These are phyloP conservation scores for Plantago major DNA, from an alignment of 257 asterid species.

Conservation along the genomic window DNA sequence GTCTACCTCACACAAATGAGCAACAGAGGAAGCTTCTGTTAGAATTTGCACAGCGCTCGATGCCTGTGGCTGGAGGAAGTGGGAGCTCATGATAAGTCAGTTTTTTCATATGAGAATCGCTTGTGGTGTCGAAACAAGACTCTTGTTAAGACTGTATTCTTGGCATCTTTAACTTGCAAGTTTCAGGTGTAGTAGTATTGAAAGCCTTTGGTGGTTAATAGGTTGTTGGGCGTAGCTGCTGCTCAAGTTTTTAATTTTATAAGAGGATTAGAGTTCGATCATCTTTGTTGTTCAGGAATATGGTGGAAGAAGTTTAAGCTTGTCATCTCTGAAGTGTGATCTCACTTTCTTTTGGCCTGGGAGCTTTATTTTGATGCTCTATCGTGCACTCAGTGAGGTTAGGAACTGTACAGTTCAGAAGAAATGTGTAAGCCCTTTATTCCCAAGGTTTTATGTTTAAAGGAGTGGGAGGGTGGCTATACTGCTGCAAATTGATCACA, in stretches of 20 bases:
- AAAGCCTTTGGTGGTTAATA: conserved; percentile 5
- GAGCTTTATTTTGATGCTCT: conserved; percentile 42
- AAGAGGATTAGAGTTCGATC: conserved; percentile 4
- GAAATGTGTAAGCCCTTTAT: conserved; percentile 14
- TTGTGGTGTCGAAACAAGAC: conserved; percentile 4
- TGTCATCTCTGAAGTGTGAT: conserved; percentile 16
- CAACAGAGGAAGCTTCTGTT: conserved; percentile 51
- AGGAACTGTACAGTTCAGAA: conserved; percentile 28
- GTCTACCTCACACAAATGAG: conserved; percentile 76
- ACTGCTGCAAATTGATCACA: conserved; percentile 10
- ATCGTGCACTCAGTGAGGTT: conserved; percentile 28
- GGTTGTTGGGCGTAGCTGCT: neutral
- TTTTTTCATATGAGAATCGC: conserved; percentile 7
- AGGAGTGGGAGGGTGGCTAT: conserved; percentile 23
- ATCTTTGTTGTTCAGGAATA: conserved; percentile 16
- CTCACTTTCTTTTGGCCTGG: conserved; percentile 10
- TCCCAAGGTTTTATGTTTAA: conserved; percentile 17
- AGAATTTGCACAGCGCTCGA: conserved; percentile 61
- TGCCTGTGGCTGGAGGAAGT: conserved; percentile 40
- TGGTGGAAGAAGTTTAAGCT: conserved; percentile 15
- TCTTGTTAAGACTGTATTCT: neutral
- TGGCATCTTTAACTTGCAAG: conserved; percentile 14
- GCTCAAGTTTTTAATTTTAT: conserved; percentile 8
- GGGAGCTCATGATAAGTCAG: conserved; percentile 31
- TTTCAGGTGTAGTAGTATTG: neutral